phyloP scores from a whole-genome alignment of 257 asterid genomes.

The Solanum chmielewskii region DNA sequence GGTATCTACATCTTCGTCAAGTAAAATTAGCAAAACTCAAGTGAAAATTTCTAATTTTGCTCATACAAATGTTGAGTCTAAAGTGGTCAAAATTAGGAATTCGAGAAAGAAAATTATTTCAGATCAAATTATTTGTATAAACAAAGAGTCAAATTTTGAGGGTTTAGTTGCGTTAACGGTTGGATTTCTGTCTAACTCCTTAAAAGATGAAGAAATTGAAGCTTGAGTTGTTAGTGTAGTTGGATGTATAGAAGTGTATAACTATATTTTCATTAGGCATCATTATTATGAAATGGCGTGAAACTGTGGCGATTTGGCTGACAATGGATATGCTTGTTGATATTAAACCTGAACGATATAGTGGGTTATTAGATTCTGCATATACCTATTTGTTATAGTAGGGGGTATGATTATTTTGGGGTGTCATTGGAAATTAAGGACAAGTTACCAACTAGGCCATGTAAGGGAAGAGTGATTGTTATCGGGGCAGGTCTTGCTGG shows the following conservation, averaged over 20 bases:
- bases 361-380: background rate
- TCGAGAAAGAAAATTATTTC: too few species aligned
- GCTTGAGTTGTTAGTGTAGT: background rate
- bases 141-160: background rate
- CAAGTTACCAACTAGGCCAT: background rate
- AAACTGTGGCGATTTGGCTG: background rate
- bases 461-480: background rate
- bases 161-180: background rate
- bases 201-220: background rate
- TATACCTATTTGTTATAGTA: background rate
- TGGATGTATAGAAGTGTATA: background rate
- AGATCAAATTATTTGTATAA: too few species aligned
- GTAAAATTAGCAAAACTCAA: background rate
- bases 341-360: background rate
- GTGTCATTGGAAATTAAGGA: background rate
- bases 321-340: background rate
- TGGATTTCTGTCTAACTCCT: background rate
- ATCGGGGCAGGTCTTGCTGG: background rate
- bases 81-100: background rate
- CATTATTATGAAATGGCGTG: background rate
- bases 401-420: background rate
- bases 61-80: background rate
- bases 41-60: background rate
- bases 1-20: background rate
- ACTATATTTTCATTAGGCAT: background rate